Evolutionary conservation across 257 asterid species (phyloP).

Genomic region (Rehmannia glutinosa): DNA sequence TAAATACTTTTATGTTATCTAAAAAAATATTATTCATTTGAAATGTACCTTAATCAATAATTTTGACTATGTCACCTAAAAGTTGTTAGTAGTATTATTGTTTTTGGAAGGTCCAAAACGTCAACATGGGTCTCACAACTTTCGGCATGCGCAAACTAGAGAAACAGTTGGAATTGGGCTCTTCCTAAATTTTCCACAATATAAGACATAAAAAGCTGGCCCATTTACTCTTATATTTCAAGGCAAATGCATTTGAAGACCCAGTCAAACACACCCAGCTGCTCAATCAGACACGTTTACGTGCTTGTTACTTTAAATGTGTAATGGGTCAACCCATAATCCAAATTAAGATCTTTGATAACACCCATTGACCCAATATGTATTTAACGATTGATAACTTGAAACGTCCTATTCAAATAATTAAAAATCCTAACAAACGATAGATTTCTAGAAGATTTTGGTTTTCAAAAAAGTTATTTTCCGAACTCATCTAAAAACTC

Average conservation of each 20-base stretch:
- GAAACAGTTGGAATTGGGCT: neutral
- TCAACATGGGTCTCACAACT: neutral
- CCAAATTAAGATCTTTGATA: neutral
- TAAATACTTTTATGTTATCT: too few relatives aligned
- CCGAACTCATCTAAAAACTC: too few relatives aligned
- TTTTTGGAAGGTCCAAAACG: too few relatives aligned
- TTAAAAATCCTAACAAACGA: neutral
- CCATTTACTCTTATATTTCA: neutral
- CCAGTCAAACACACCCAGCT: conserved; percentile 22
- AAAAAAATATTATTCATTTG: too few relatives aligned
- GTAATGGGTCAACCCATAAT: conserved; percentile 16
- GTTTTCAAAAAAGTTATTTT: too few relatives aligned
- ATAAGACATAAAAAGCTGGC: neutral
- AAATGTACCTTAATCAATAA: too few relatives aligned
- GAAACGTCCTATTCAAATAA: too few relatives aligned
- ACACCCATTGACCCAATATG: neutral
- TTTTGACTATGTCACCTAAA: too few relatives aligned
- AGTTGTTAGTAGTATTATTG: too few relatives aligned
- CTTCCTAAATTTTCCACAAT: neutral
- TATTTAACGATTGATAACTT: too few relatives aligned
- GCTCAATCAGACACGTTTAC: conserved; percentile 8
- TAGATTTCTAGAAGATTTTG: neutral
- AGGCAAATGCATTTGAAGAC: too few relatives aligned
- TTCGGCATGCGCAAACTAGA: neutral
- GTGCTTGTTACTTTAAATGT: neutral